Evolutionary conservation across 345 rosid genomes (phyloP), one percentile per base, ranked within the genome.

Genomic region (Salix purpurea): DNA sequence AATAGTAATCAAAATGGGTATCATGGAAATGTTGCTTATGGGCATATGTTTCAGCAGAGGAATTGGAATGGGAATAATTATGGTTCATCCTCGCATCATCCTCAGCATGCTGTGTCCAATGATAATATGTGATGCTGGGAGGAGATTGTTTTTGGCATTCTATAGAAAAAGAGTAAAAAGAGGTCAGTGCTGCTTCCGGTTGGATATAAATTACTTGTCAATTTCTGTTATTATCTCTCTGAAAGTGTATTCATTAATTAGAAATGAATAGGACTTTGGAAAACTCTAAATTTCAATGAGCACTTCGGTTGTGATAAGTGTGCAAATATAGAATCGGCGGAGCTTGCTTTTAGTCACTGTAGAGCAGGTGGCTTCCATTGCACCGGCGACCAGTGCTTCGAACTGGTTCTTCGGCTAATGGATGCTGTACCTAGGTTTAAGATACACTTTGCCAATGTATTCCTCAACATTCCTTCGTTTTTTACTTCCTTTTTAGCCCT

Each of bases 41-140:
- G 28, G 10, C 64, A 84, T 76, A 87, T 83, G 91, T 68, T 90
- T 78, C 97, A 90, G 82, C 93, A 84, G 88, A 85, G 83, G 69
- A 90, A 88, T 18, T 88, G 90, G 89, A 76, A 86, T n/a, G 86
- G 87, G 67, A 89, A 83, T 73, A 85, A 86, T 78, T 93, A 85
- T 8, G 93, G 91, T 28, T 87, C 93, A 4, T 74, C 83, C 23
- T 75, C 84, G 75, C 85, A 86, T 18, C 77, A 80, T 73, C 79
- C 79, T 60, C 79, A 76, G 26, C 89, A 87, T 76, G 84, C 86
- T 66, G 83, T 87, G 72, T 87, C 89, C 30, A 87, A 76, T 81
- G 91, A 88, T 82, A 88, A 90, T 26, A 78, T 65, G 79, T 82
- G 78, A 75, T 71, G 66, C 54, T 23, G 36, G 56, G 6, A 48